Evolutionary conservation across 1,284 basidiomycete genomes (phyloP), one percentile per base, ranked within the genome.

Genomic region (Heterobasidion irregulare): DNA sequence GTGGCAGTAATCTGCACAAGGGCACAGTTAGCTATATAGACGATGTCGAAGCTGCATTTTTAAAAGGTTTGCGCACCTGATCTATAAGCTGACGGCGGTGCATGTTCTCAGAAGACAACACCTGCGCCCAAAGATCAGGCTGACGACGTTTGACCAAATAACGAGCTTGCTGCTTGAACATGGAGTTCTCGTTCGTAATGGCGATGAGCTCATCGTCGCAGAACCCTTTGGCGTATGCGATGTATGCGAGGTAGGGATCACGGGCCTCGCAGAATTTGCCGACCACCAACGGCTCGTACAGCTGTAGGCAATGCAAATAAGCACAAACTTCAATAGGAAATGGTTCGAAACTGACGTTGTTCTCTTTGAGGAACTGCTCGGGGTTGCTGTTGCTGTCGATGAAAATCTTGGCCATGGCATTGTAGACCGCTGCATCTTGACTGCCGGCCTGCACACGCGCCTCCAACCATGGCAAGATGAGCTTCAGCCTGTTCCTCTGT

Each of bases 191-290:
- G 70, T 99, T 99, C 55, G 97, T 99, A 71, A 99, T 96, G 36
- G 84, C 72, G 68, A 99, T 94, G 62, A 99, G 83, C 73, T 99
- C 97, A 10, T 99, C 94, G 64, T 99, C 97, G 68, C 97, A 99
- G 75, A 98, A 91, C 62, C 97, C 97, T 73, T 99, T 99, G 53
- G 97, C 97, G 70, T 99, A 99, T 1, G 97, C 97, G 65, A 99
- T 99, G 76, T 97, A 99, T 33, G 97, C 97, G 58, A 99, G 80
- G 75, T 98, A 98, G 7, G 97, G 97, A 70, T 99, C 97, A 53
- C 97, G 90, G 61, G 93, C 93, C 76, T 99, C 97, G 74, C 97
- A 99, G 82, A 98, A 99, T 75, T 98, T 98, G 61, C 97, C 97
- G 62, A 99, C 94, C 33, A 96, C 85, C 46, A 95, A 78, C 8